phyloP scores from a whole-genome alignment of 2,329 filamentous ascomycete genomes.

The Aulographum hederae region DNA sequence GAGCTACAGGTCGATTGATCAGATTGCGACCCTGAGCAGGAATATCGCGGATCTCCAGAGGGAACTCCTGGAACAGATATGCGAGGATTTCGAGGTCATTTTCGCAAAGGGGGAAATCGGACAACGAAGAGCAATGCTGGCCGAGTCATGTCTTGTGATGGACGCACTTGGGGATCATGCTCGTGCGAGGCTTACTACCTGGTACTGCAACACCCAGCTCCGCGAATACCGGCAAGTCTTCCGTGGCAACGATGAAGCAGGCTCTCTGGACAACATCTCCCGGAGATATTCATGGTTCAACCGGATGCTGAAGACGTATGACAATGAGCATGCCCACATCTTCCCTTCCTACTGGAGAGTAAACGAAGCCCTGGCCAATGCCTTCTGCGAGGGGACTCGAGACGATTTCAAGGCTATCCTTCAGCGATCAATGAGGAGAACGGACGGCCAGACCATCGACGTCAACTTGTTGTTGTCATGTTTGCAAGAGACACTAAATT shows the following conservation, averaged over 20 bases:
- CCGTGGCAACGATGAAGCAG: conserved; percentile 81
- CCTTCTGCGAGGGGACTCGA: conserved; percentile 87
- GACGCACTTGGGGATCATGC: conserved; percentile 86
- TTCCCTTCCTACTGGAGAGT: conserved; percentile 83
- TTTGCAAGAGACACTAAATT: conserved; percentile 88
- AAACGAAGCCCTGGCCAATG: conserved; percentile 72
- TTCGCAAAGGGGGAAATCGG: conserved; percentile 78
- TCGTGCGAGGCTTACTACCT: conserved; percentile 64
- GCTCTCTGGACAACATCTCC: conserved; percentile 89
- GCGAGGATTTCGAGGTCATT: conserved; percentile 91
- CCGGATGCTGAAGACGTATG: conserved; percentile 86
- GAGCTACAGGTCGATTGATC: conserved; percentile 91
- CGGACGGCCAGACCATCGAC: conserved; percentile 64
- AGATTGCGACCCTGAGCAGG: conserved; percentile 82
- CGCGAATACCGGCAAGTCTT: conserved; percentile 94
- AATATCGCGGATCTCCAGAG: conserved; percentile 88
- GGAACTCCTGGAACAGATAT: conserved; percentile 90
- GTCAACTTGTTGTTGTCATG: conserved; percentile 79
- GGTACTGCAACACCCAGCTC: conserved; percentile 96
- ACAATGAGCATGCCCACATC: conserved; percentile 75
- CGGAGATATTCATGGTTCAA: conserved; percentile 92
- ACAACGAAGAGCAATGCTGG: conserved; percentile 48
- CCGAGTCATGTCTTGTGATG: conserved; percentile 84
- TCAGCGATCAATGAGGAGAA: conserved; percentile 65
- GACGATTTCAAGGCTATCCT: conserved; percentile 92